Conservation (phyloP, 768 basidiomycete species). For the Mycena rebaudengoi region DNA sequence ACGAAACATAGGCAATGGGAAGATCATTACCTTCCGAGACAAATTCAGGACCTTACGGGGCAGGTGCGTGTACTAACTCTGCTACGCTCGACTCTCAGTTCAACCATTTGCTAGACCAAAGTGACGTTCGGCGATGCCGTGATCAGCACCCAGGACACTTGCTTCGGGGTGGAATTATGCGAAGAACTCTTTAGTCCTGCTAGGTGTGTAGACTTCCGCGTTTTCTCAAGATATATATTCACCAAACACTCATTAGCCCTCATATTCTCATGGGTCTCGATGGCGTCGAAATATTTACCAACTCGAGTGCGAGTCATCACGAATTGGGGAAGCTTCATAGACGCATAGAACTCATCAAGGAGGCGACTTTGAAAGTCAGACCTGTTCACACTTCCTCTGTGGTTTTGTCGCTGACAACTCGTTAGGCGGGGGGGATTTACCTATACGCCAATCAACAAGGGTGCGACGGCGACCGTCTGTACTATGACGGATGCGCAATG, state of each 20-base stretch:
- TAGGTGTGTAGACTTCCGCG: conserved; percentile 69
- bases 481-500: conserved; percentile 97
- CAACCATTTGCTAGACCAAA: conserved; percentile 62
- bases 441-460: conserved; percentile 99
- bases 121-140: conserved; percentile 98
- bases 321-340: conserved; percentile 94
- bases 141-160: conserved; percentile 92
- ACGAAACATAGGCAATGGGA: conserved; percentile 88
- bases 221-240: neutral
- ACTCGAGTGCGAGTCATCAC: conserved; percentile 98
- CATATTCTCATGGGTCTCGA: conserved; percentile 98
- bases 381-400: neutral
- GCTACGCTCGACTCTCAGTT: neutral
- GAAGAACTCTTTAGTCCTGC: conserved; percentile 98
- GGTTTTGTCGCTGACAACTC: neutral
- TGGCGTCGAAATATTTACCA: conserved; percentile 98
- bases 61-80: conserved; percentile 63
- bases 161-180: conserved; percentile 96
- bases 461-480: conserved; percentile 96
- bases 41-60: conserved; percentile 87
- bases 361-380: conserved; percentile 90
- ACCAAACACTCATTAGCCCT: conserved; percentile 71
- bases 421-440: conserved; percentile 93
- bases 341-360: conserved; percentile 94
- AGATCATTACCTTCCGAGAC: conserved; percentile 90